Base-by-base conservation (phyloP, 305 asterid species). In the Plantago rigida region DNA sequence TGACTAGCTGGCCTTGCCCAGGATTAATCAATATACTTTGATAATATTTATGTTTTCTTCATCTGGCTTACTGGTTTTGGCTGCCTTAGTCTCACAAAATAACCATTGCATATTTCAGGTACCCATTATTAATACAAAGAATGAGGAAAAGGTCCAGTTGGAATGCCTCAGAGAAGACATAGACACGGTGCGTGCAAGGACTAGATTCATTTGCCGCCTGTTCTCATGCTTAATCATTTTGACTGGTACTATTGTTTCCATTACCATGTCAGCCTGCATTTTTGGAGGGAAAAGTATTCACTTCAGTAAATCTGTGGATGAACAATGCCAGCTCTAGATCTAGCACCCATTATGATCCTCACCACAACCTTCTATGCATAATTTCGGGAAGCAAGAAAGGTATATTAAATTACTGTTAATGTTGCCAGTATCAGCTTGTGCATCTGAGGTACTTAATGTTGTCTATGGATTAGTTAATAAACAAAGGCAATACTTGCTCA, bases 261-360 rank as follows among this genome's bases (percentile, higher is more conserved):
- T 63, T 70, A 48, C 60, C 59, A 56, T 73, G 47, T 51, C 91
- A 84, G 96, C 96, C 95, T 70, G 73, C 79, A 55, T 85, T 82
- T 84, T 75, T 88, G 78, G 82, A 75, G 73, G 78, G 77, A 59
- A 92, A 86, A 77, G 47, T 61, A 12, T 59, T 88, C 65, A 79
- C 80, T 68, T 81, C 98, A 66, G 74, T 91, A 74, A 88, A 91
- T 82, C 75, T 91, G 71, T 91, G 98, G 98, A 88, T 88, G 98
- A 88, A 83, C 77, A 83, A 79, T 67, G 81, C 80, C 73, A 73
- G 72, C 63, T 74, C 78, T 73, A 88, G 96, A 83, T 91, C 96
- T 19, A 88, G 95, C 77, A 83, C 95, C 64, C 96, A 88, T 82
- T 85, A 88, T 54, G 94, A 86, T 79, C 95, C 89, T 4, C 89